Conservation (phyloP, 2,329 filamentous ascomycete genomes). For the Talaromyces sp. region DNA sequence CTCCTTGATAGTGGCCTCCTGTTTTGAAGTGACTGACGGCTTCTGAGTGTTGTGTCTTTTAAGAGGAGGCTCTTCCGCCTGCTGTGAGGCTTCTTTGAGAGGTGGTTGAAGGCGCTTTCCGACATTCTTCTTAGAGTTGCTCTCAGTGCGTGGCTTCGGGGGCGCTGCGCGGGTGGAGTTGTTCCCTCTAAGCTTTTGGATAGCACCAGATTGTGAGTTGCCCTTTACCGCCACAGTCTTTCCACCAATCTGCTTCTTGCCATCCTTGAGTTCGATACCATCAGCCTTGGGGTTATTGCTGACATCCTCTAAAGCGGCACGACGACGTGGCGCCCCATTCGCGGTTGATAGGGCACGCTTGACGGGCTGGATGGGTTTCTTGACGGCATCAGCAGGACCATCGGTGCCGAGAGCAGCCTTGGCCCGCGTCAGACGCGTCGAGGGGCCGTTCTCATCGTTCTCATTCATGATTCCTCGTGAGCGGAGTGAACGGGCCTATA, state of each 20-base stretch:
- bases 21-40: constrained; percentile 26
- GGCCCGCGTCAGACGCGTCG: constrained; percentile 86
- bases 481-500: constrained; percentile 69
- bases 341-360: constrained; percentile 65
- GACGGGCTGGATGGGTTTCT: constrained; percentile 64
- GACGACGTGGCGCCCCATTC: constrained; percentile 65
- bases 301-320: constrained; percentile 86
- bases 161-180: constrained; percentile 63
- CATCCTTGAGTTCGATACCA: constrained; percentile 63
- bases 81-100: constrained; percentile 59
- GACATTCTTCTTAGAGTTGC: constrained; percentile 64
- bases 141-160: constrained; percentile 63
- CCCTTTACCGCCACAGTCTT: constrained; percentile 79
- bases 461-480: constrained; percentile 81
- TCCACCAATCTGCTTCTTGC: constrained; percentile 70
- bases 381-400: constrained; percentile 61
- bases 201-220: constrained; percentile 72
- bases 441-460: constrained; percentile 66
- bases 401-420: constrained; percentile 69
- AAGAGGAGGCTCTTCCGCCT: constrained; percentile 63
- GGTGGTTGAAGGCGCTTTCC: constrained; percentile 67
- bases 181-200: constrained; percentile 70
- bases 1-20: constrained; percentile 13
- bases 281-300: constrained; percentile 83
- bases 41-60: constrained; percentile 67